Evolutionary conservation across 2,329 filamentous ascomycete species (phyloP), one percentile per base, ranked within the genome.

Genomic region (Blumeriella jaapii): DNA sequence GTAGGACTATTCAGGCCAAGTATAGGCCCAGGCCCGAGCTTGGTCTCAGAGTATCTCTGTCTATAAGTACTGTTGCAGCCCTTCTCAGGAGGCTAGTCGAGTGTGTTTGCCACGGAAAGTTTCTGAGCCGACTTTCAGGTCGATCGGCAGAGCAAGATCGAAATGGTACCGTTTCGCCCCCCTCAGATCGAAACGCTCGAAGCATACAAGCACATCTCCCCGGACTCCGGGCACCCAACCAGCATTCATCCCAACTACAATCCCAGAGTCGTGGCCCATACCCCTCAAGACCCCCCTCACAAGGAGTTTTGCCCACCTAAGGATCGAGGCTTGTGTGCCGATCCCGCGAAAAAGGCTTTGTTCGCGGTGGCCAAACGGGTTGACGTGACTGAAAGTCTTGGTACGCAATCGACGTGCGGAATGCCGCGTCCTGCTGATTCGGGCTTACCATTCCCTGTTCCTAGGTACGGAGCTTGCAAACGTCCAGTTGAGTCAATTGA

Each of bases 381-480:
- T 3, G 60, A 65, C 28, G 42, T 67, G 32, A 65, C 62, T 5
- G 62, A 65, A 43, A 61, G 59, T 0, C 55, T 65, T 27, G 63
- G 43, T 38, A 38, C 10, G 23, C 10, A 32, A 4, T 9, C n/a
- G n/a, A n/a, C n/a, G n/a, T n/a, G n/a, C n/a, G n/a, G n/a, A n/a
- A n/a, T n/a, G n/a, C n/a, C n/a, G n/a, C n/a, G n/a, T n/a, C n/a
- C n/a, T n/a, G n/a, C n/a, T n/a, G n/a, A n/a, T n/a, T n/a, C n/a
- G n/a, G n/a, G n/a, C 18, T 33, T 19, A 33, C 14, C 20, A 23
- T 23, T 6, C 11, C 20, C 23, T 19, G 24, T 30, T 22, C 18
- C 3, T 23, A 40, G 40, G 62, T 11, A 55, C 52, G 2, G 43
- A 47, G 23, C 39, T 55, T 3, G 34, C 39, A 17, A 35, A 40